phyloP scores from a whole-genome alignment of 257 asterid genomes.

The Scutellaria galericulata region DNA sequence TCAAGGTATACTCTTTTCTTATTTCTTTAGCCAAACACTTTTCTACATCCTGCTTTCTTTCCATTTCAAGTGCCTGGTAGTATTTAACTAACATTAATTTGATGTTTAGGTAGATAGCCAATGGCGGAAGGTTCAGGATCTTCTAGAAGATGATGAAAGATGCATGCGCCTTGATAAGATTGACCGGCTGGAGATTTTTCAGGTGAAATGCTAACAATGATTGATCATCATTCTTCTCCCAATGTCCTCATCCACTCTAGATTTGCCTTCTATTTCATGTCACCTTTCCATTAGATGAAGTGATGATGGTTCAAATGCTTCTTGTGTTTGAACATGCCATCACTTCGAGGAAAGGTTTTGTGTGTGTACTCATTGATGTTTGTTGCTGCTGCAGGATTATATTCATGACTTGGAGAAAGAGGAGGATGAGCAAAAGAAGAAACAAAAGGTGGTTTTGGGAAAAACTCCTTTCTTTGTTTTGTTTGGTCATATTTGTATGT shows the following conservation, averaged over 20 bases:
- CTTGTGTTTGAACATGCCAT: constrained; percentile 28
- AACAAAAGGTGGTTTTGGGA: constrained; percentile 64
- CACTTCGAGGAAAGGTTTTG: background rate
- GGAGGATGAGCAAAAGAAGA: constrained; percentile 90
- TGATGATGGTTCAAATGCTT: constrained; percentile 2
- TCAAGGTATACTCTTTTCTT: constrained; percentile 62
- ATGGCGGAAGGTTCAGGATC: constrained; percentile 98
- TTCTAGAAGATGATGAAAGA: constrained; percentile 93
- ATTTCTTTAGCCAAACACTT: constrained; percentile 5
- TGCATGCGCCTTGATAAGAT: constrained; percentile 89
- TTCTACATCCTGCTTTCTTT: constrained; percentile 24
- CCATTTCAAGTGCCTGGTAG: background rate
- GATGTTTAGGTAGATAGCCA: constrained; percentile 82
- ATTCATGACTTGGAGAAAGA: constrained; percentile 93
- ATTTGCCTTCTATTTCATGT: constrained; percentile 26
- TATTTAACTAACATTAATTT: constrained; percentile 7
- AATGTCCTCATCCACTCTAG: constrained; percentile 17
- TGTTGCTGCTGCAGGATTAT: constrained; percentile 68
- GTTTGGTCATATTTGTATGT: constrained; percentile 17
- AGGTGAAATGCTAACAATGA: constrained; percentile 55
- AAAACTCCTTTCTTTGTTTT: constrained; percentile 23
- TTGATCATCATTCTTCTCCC: constrained; percentile 16
- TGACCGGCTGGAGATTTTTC: constrained; percentile 87
- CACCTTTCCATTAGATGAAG: constrained; percentile 20
- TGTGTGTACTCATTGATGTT: constrained; percentile 27